Evolutionary conservation across 495 filamentous ascomycete genomes (phyloP).

Genomic region (Geoglossum glabrum): DNA sequence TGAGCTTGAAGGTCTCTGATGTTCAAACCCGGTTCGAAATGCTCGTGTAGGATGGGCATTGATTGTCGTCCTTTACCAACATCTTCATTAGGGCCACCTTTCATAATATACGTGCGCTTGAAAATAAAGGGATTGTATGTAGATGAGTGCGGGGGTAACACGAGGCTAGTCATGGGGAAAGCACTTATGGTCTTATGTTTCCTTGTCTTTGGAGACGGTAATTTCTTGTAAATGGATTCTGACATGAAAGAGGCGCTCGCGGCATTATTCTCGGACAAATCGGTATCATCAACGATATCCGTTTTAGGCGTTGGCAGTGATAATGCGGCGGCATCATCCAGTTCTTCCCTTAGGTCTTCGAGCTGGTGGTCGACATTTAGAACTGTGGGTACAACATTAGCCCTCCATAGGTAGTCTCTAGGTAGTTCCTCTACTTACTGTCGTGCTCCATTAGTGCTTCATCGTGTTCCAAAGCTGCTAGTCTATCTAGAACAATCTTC

Average conservation of each 20-base stretch:
- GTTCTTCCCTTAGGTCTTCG: conserved; percentile 62
- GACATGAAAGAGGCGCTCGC: conserved; percentile 78
- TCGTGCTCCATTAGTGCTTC: conserved; percentile 81
- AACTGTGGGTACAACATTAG: conserved; percentile 26
- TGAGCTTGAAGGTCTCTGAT: conserved; percentile 82
- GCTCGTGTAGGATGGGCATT: conserved; percentile 89
- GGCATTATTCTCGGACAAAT: conserved; percentile 31
- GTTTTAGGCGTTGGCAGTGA: conserved; percentile 22
- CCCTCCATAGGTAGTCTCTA: not conserved
- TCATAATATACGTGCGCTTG: not conserved
- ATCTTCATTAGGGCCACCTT: not conserved
- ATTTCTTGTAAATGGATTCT: conserved; percentile 86
- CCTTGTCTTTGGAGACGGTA: conserved; percentile 46
- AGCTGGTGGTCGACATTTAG: conserved; percentile 67
- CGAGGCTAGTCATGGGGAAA: not conserved
- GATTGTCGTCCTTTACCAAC: conserved; percentile 43
- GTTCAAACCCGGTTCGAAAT: conserved; percentile 73
- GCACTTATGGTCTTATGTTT: conserved; percentile 42
- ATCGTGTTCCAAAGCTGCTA: conserved; percentile 81
- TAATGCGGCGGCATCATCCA: conserved; percentile 44
- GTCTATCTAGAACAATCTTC: conserved; percentile 72
- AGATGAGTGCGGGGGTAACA: not conserved
- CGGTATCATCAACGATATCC: conserved; percentile 32
- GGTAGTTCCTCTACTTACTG: conserved; percentile 28
- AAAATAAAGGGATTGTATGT: not conserved